Conservation (phyloP, 371 early-diverging fungal genomes). For the Chytridiales sp. region DNA sequence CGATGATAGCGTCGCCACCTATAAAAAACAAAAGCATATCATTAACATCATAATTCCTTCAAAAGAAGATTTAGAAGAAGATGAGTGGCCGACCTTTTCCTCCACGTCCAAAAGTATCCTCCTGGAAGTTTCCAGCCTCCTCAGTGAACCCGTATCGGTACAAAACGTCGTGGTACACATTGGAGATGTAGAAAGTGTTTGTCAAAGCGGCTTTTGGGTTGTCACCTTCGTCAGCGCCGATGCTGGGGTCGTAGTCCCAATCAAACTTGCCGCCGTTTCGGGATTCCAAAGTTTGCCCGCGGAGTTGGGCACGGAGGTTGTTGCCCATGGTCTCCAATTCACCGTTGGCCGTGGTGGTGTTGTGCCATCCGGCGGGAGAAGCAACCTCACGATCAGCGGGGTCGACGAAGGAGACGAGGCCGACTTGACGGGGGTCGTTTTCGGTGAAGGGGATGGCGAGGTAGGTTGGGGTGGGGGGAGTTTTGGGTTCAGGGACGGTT, state of each 20-base stretch:
- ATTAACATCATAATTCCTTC: too few species aligned
- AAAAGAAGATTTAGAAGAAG: too few species aligned
- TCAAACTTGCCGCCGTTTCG: slow-evolving; percentile 6
- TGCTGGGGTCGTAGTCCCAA: slow-evolving; percentile 8
- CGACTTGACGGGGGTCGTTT: too few species aligned
- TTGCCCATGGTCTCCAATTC: slow-evolving; percentile 27
- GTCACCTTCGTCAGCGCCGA: slow-evolving; percentile 7
- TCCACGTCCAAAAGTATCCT: slow-evolving; percentile 39
- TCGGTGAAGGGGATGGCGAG: too few species aligned
- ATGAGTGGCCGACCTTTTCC: too few species aligned
- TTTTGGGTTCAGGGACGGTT: too few species aligned
- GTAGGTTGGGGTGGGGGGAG: too few species aligned
- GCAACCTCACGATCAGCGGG: too few species aligned
- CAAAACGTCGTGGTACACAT: slow-evolving; percentile 42
- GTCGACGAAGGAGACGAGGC: too few species aligned
- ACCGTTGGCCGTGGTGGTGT: slow-evolving; percentile 13
- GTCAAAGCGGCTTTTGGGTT: slow-evolving; percentile 1
- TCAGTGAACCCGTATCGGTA: slow-evolving; percentile 49
- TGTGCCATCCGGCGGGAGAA: slow-evolving; percentile 45
- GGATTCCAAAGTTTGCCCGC: background rate
- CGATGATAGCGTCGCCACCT: slow-evolving; percentile 74
- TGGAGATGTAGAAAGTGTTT: slow-evolving; percentile 12
- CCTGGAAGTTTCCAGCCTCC: slow-evolving; percentile 53
- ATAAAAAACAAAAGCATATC: too few species aligned
- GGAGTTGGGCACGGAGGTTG: slow-evolving; percentile 29